Base-by-base conservation (phyloP, 1,284 basidiomycete species). In the Sporisorium sorghi region DNA sequence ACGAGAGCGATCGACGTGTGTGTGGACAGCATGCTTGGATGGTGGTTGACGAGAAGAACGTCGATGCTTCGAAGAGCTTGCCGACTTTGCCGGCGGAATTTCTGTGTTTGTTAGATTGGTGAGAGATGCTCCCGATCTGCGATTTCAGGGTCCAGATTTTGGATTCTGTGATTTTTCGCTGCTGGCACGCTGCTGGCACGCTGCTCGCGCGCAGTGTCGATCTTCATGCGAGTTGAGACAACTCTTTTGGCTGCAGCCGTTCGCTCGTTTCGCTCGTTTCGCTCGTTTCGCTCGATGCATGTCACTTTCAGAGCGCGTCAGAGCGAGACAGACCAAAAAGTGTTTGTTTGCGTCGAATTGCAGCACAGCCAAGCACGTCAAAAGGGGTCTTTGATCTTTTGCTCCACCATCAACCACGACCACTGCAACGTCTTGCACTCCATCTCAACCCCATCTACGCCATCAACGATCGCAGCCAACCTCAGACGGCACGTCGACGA, bases 261-360 rank as follows among this genome's bases (percentile, higher is more conserved):
- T 40, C 46, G 44, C 44, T 21, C 17, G 17, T 23, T n/a, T n/a
- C n/a, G n/a, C n/a, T n/a, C n/a, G n/a, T n/a, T n/a, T n/a, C n/a
- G n/a, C n/a, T n/a, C n/a, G n/a, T n/a, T n/a, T 46, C 44, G 46
- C 46, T 19, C 46, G 17, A 47, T 47, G 46, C 46, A 47, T 47
- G n/a, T 47, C 46, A 26, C 14, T 30, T 28, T 19, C 17, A 30
- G 28, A 14, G 19, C 26, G 44, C 44, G 44, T 28, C 26, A 17
- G 24, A 26, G 23, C 24, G 23, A 24, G 5, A 24, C 9, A 24
- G 43, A 17, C 24, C 17, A 17, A 3, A 37, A 37, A n/a, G 35
- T 37, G 35, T 40, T 47, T 47, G 46, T 30, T 47, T 26, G 26
- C 28, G 17, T 15, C 28, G 15, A 30, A n/a, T 47, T 47, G 32